Base-by-base conservation (phyloP, 139 green algal species). In the Volvox reticuliferus region DNA sequence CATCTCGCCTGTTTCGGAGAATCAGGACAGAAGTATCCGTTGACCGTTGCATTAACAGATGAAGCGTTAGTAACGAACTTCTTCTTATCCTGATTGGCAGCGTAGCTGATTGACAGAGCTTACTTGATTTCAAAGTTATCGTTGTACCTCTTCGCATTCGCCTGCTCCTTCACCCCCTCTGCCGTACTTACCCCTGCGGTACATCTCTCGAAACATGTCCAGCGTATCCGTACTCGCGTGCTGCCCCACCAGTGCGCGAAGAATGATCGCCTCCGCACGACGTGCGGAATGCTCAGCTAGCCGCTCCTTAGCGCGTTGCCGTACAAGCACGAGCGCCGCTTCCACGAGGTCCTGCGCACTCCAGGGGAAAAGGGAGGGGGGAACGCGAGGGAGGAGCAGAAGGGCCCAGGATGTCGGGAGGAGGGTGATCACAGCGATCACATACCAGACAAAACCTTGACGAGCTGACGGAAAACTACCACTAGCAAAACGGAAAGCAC, bases 291-390 rank as follows among this genome's bases (percentile, higher is more conserved):
- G 73, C 20, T 28, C 86, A 28, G 61, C 28, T 30, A 88, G 82
- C 9, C 65, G 82, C 71, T 68, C 89, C 85, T 91, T 87, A 19
- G 94, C 80, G 68, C 94, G 93, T 37, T 93, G 89, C 28, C 94
- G 92, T 37, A 97, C 97, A 92, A 98, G 94, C 36, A 94, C 37
- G 26, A 99, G 95, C 22, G 97, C 95, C 12, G 96, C 96, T 63
- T 99, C 98, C 79, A 99, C 96, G 90, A 99, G 93, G 91, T 99
- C 98, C 1, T 88, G 83, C 44, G 12, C 65, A 5, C 6, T 73
- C 21, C 62, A 69, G 62, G 65, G 65, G 65, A 16, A 9, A 12
- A 73, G 65, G 21, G 24, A 24, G 16, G 21, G 12, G 9, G 24
- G 6, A 73, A n/a, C n/a, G n/a, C n/a, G n/a, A n/a, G n/a, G n/a